phyloP scores from a whole-genome alignment of 345 rosid genomes.

The Populus davidiana region DNA sequence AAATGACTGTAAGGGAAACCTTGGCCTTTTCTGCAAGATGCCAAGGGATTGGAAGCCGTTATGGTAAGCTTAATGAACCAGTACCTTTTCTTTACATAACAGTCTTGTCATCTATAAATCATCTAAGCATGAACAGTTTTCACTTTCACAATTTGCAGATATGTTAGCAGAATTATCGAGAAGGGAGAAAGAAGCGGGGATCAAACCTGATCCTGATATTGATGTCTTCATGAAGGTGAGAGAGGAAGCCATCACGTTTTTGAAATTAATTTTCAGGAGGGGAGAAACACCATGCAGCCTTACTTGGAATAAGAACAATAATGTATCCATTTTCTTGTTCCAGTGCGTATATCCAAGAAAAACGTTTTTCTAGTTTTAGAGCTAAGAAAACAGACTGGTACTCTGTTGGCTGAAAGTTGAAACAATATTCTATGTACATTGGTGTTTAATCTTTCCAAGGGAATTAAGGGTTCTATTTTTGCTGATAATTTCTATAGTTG shows the following conservation, averaged over 20 bases:
- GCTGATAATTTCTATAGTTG: too few relatives aligned
- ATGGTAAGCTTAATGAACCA: slow-evolving; percentile 29
- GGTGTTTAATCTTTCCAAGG: too few relatives aligned
- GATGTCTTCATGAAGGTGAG: slow-evolving; percentile 76
- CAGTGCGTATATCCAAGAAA: too few relatives aligned
- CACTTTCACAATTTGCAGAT: slow-evolving; percentile 30
- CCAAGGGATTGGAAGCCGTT: slow-evolving; percentile 50
- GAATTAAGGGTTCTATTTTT: too few relatives aligned
- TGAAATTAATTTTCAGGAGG: too few relatives aligned
- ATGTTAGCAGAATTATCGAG: slow-evolving; percentile 55
- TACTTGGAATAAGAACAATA: too few relatives aligned
- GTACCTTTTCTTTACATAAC: neutral
- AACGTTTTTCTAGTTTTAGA: too few relatives aligned
- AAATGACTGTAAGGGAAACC: slow-evolving; percentile 74
- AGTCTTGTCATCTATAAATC: neutral
- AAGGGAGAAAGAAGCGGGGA: slow-evolving; percentile 65
- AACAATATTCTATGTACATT: too few relatives aligned
- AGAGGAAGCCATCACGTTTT: slow-evolving; percentile 45
- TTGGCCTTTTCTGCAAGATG: slow-evolving; percentile 72
- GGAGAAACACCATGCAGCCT: too few relatives aligned
- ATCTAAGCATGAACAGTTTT: neutral
- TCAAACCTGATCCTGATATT: slow-evolving; percentile 68
- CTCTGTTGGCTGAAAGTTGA: too few relatives aligned
- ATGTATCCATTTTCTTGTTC: too few relatives aligned
- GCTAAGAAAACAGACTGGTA: too few relatives aligned